phyloP scores from a whole-genome alignment of 78 protist species.

The Dictyostelium purpureum region DNA sequence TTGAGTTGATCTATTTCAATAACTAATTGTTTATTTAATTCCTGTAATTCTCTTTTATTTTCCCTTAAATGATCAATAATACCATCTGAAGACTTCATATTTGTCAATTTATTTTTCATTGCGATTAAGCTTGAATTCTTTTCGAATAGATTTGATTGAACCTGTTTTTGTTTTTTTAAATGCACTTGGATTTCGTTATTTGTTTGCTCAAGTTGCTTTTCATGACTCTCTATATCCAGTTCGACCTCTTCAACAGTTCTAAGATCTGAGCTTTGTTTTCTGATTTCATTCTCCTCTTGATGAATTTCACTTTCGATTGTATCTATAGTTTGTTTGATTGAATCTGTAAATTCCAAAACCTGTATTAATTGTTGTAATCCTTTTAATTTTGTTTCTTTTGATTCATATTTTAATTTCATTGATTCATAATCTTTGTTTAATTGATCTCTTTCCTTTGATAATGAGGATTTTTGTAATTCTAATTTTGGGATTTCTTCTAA shows the following conservation, averaged over 20 bases:
- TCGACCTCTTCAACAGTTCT: slow-evolving; percentile 5
- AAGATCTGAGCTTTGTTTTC: background rate
- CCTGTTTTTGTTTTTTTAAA: background rate
- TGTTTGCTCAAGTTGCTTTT: background rate
- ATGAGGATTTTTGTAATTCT: background rate
- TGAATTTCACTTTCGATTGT: background rate
- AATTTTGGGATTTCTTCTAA: background rate
- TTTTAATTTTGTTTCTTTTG: background rate
- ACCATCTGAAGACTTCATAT: background rate
- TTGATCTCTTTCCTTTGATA: slow-evolving; percentile 2
- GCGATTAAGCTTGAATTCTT: background rate
- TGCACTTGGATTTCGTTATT: background rate
- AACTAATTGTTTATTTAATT: background rate
- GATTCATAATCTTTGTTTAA: no score
- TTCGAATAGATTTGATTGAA: background rate
- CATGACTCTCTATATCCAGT: background rate
- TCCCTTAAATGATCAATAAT: slow-evolving; percentile 8
- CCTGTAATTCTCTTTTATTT: background rate
- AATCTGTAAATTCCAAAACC: background rate
- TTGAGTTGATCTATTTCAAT: background rate
- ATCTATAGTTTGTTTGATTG: background rate
- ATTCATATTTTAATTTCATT: background rate
- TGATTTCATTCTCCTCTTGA: background rate
- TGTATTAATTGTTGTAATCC: background rate
- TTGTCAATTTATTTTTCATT: background rate